Conservation (phyloP, 1,284 basidiomycete genomes). For the Ganoderma leucocontextum region DNA sequence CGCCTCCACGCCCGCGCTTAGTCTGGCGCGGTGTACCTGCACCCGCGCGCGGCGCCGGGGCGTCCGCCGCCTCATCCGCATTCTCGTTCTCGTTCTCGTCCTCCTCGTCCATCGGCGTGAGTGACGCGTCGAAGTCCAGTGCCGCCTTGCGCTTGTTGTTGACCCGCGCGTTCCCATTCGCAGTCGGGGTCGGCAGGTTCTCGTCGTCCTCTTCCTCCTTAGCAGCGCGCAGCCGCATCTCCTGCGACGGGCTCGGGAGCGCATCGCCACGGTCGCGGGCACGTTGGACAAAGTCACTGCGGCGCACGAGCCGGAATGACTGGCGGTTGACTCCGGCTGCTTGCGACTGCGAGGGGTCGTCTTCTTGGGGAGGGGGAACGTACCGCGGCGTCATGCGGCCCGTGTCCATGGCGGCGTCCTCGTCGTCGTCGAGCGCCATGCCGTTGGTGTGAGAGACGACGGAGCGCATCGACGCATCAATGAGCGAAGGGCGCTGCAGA, state of each 20-base stretch:
- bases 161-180: conserved; percentile 20
- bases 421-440: conserved; percentile 25
- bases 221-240: conserved; percentile 26
- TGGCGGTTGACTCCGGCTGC: conserved; percentile 28
- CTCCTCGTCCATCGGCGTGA: conserved; percentile 37
- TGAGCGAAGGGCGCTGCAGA: neutral
- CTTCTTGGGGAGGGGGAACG: conserved; percentile 16
- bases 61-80: conserved; percentile 3
- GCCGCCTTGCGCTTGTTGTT: conserved; percentile 38
- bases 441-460: conserved; percentile 23
- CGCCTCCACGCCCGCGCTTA: conserved; percentile 20
- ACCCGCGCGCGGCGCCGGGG: neutral
- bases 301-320: conserved; percentile 52
- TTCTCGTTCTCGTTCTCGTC: conserved; percentile 23
- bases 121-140: conserved; percentile 33
- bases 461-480: conserved; percentile 31
- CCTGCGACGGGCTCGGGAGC: conserved; percentile 30
- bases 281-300: conserved; percentile 54
- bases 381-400: conserved; percentile 22
- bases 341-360: conserved; percentile 13
- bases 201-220: conserved; percentile 20
- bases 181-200: neutral
- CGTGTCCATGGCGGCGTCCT: conserved; percentile 11
- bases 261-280: conserved; percentile 42
- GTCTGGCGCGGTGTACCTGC: neutral